These are phyloP conservation scores for Neoboletus brunneissimus DNA, from an alignment of 768 basidiomycete genomes.

Conservation along the genomic window DNA sequence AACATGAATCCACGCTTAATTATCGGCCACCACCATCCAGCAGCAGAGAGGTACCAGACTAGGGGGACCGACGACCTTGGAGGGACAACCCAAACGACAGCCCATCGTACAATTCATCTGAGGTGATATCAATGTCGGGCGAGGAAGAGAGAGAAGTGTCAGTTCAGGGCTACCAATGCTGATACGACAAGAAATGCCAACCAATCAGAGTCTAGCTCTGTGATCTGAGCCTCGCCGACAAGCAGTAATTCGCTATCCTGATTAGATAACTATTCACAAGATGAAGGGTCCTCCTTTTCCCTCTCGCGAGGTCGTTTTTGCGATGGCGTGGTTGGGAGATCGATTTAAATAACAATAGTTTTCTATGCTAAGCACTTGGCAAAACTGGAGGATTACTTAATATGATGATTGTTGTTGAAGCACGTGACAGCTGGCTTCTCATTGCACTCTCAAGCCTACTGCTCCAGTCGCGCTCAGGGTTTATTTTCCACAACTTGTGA, in stretches of 20 bases:
- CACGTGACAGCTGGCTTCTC: slow-evolving; percentile 5
- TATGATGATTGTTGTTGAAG: neutral
- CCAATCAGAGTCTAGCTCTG: neutral
- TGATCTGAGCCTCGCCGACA: neutral
- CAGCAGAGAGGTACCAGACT: neutral
- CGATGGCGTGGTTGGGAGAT: neutral
- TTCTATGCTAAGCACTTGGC: neutral
- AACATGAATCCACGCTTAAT: neutral
- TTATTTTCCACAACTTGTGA: neutral
- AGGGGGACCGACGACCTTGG: neutral
- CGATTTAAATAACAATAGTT: neutral
- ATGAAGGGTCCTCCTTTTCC: neutral
- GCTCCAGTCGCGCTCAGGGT: neutral
- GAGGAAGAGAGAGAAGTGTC: neutral
- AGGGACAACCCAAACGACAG: neutral
- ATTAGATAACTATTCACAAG: neutral
- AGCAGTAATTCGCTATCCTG: neutral
- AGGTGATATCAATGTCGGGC: no score
- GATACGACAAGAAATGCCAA: neutral
- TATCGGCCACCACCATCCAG: neutral
- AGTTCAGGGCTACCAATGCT: neutral
- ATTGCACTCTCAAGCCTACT: neutral
- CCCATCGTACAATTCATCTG: neutral
- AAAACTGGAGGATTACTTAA: neutral
- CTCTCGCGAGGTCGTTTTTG: neutral